phyloP scores from a whole-genome alignment of 1,139 yeast genomes.

The Groenewaldozyma auringiensis region DNA sequence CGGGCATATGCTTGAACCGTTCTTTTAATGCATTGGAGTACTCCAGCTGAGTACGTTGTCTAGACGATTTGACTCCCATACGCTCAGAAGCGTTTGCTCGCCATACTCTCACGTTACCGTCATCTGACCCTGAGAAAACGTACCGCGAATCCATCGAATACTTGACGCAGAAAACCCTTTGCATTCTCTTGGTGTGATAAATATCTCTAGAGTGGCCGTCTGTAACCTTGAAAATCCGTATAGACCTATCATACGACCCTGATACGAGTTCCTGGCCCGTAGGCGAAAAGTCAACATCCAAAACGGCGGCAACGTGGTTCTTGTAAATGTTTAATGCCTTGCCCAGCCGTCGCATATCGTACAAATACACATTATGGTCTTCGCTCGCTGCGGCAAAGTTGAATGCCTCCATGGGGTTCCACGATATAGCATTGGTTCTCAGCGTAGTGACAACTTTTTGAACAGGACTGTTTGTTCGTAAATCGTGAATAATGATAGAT shows the following conservation, averaged over 20 bases:
- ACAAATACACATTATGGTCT: slow-evolving; percentile 88
- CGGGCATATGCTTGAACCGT: slow-evolving; percentile 94
- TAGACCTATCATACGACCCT: slow-evolving; percentile 90
- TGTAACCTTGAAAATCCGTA: slow-evolving; percentile 64
- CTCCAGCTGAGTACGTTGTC: slow-evolving; percentile 76
- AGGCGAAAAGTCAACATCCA: slow-evolving; percentile 92
- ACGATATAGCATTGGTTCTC: slow-evolving; percentile 78
- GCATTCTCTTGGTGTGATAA: slow-evolving; percentile 97
- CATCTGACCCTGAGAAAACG: slow-evolving; percentile 88
- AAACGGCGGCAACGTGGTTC: slow-evolving; percentile 94
- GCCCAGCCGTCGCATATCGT: slow-evolving; percentile 91
- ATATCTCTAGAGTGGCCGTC: slow-evolving; percentile 93
- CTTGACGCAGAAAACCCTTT: slow-evolving; percentile 75
- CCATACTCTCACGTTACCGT: slow-evolving; percentile 93
- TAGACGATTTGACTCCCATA: slow-evolving; percentile 68
- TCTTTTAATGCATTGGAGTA: slow-evolving; percentile 89
- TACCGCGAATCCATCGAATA: slow-evolving; percentile 85
- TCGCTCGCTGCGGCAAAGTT: slow-evolving; percentile 88
- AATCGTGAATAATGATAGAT: slow-evolving; percentile 81
- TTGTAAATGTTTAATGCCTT: slow-evolving; percentile 77
- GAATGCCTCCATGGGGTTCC: slow-evolving; percentile 99
- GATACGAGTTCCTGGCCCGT: slow-evolving; percentile 95
- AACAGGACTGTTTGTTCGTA: slow-evolving; percentile 86
- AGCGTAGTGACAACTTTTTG: slow-evolving; percentile 80
- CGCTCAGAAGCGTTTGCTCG: slow-evolving; percentile 80